phyloP scores from a whole-genome alignment of 768 basidiomycete genomes.

The Boletus patriciae region DNA sequence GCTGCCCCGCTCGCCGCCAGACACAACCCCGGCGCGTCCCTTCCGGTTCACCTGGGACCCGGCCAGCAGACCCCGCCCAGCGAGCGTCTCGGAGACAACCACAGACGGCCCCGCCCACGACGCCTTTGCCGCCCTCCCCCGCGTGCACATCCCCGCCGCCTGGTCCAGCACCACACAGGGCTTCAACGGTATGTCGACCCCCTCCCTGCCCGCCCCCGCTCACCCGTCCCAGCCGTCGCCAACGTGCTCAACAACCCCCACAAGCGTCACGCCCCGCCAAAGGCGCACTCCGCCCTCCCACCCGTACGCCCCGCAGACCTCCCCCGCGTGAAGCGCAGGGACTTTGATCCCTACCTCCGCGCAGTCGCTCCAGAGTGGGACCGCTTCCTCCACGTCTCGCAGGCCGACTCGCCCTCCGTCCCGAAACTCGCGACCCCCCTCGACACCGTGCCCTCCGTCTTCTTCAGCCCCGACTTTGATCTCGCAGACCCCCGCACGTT shows the following conservation, averaged over 20 bases:
- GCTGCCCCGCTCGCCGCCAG: slow-evolving; percentile 35
- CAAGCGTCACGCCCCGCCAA: slow-evolving; percentile 80
- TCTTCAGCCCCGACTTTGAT: slow-evolving; percentile 77
- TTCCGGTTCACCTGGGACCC: slow-evolving; percentile 81
- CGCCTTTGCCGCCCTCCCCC: slow-evolving; percentile 47
- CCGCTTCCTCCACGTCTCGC: slow-evolving; percentile 54
- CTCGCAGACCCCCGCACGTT: slow-evolving; percentile 80
- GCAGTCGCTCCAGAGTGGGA: slow-evolving; percentile 78
- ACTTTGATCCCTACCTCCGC: slow-evolving; percentile 81
- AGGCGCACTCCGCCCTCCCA: slow-evolving; percentile 80
- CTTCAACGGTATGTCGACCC: slow-evolving; percentile 70
- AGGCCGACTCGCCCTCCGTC: slow-evolving; percentile 21
- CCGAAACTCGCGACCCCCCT: slow-evolving; percentile 62
- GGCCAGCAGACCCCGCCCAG: slow-evolving; percentile 58
- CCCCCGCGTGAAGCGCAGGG: slow-evolving; percentile 75
- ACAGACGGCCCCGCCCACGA: slow-evolving; percentile 63
- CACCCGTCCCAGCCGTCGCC: slow-evolving; percentile 71
- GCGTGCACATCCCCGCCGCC: slow-evolving; percentile 46
- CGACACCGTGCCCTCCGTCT: slow-evolving; percentile 73
- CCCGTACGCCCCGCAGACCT: slow-evolving; percentile 70
- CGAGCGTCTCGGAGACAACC: slow-evolving; percentile 72
- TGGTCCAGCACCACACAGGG: slow-evolving; percentile 85
- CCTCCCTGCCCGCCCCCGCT: neutral
- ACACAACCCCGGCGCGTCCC: slow-evolving; percentile 50
- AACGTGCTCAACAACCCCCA: slow-evolving; percentile 91